Conservation (phyloP, 148 eudicot species). For the Rhododendron vialii region DNA sequence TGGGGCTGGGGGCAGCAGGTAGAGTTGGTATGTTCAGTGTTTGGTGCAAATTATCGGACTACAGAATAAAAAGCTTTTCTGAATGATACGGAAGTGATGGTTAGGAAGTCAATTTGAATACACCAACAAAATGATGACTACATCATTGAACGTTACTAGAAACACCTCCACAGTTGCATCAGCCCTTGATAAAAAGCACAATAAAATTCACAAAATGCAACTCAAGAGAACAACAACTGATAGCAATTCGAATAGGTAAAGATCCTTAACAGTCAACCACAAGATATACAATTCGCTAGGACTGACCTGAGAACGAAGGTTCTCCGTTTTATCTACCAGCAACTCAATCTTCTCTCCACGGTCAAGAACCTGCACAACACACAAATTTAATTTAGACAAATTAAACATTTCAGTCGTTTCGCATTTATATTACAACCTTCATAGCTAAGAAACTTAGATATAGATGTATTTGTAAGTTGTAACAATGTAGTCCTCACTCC, state of each 20-base stretch:
- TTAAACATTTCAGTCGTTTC: background rate
- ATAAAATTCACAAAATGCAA: background rate
- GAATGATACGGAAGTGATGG: background rate
- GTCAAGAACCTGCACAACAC: conserved; percentile 60
- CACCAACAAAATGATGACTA: background rate
- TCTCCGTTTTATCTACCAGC: conserved; percentile 80
- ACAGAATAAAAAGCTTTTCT: background rate
- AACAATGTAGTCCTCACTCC: background rate
- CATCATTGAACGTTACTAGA: background rate
- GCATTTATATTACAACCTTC: background rate
- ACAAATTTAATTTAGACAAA: background rate
- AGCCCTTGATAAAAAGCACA: background rate
- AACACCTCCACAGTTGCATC: background rate
- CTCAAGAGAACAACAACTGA: background rate
- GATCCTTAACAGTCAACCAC: background rate
- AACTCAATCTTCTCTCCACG: conserved; percentile 91
- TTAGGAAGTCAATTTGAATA: background rate
- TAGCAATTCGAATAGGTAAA: background rate
- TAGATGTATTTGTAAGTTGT: background rate
- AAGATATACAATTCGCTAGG: background rate
- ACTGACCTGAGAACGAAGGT: conserved; percentile 74
- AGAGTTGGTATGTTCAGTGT: background rate
- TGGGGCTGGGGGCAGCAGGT: background rate
- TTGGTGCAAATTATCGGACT: background rate
- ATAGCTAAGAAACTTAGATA: background rate